Conservation (phyloP, 2,329 filamentous ascomycete genomes). For the Pseudogymnoascus sp. region DNA sequence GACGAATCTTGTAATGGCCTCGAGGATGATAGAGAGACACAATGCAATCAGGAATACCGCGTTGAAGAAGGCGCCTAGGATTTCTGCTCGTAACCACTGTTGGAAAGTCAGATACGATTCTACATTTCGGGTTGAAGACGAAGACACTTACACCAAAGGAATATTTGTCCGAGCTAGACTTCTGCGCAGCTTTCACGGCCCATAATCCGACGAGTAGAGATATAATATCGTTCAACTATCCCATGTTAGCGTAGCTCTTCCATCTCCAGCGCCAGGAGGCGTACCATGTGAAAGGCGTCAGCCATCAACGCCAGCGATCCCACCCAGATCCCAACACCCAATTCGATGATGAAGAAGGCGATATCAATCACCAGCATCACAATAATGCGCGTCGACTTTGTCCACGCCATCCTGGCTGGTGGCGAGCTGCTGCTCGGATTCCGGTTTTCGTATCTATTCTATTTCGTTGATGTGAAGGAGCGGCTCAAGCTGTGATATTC, state of each 20-base stretch:
- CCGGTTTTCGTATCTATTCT: not conserved
- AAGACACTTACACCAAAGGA: conserved; percentile 71
- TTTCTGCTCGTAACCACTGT: conserved; percentile 94
- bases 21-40: conserved; percentile 91
- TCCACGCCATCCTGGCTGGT: conserved; percentile 61
- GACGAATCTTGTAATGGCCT: conserved; percentile 85
- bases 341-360: conserved; percentile 81
- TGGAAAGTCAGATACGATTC: conserved; percentile 19
- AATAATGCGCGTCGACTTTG: conserved; percentile 85
- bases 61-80: conserved; percentile 90
- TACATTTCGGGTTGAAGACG: not conserved
- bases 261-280: conserved; percentile 21
- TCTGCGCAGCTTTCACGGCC: conserved; percentile 84
- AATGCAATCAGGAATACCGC: conserved; percentile 95
- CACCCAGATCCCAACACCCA: conserved; percentile 76
- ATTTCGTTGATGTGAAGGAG: not conserved
- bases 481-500: not conserved
- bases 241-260: conserved; percentile 15
- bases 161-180: conserved; percentile 80
- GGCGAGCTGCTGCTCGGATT: not conserved
- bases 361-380: conserved; percentile 88
- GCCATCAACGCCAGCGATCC: conserved; percentile 89
- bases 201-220: conserved; percentile 87
- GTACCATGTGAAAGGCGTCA: conserved; percentile 96
- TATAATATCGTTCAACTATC: conserved; percentile 88